Base-by-base conservation (phyloP, 202 grass and related monocot species). In the Cymbopogon flexuosus region DNA sequence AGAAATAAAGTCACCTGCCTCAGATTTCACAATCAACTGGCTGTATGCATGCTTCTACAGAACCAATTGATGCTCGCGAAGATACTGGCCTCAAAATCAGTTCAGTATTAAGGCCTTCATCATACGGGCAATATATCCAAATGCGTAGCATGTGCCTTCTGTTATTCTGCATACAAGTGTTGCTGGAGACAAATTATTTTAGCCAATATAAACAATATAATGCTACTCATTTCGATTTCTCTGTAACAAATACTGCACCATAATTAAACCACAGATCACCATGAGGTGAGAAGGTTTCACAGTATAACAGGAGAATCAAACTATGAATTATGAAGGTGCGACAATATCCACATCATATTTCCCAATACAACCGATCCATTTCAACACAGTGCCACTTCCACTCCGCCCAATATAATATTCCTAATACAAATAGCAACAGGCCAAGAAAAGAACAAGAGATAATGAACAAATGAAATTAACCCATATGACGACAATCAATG, bases 271-370 rank as follows among this genome's bases (percentile, higher is more conserved):
- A 64, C n/a, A 79, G 21, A 14, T 8, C 33, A 57, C 46, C 62
- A 36, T 34, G 3, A 36, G 6, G 18, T 10, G 47, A 27, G 21
- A 31, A 51, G 13, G 36, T 57, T 68, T 80, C 60, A 80, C 51
- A 70, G 40, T 41, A 80, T 43, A 60, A 31, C 43, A 1, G 0
- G 10, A 73, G 45, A 59, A 29, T 33, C 15, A 72, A 61, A 81
- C 75, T 66, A 84, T 76, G 65, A 80, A 75, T 36, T 8, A 34
- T 2, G 15, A 37, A 19, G 30, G 58, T 23, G 36, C 61, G 37
- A 63, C 87, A 89, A 74, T 86, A 89, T 86, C 61, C 75, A 79
- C 79, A 83, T 30, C 23, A 78, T 45, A 79, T 62, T 76, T 33
- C 40, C 33, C 47, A 14, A 3, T 24, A 62, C 66, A 83, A 37